phyloP scores from a whole-genome alignment of 768 basidiomycete genomes.

The Tulasnella calospora region DNA sequence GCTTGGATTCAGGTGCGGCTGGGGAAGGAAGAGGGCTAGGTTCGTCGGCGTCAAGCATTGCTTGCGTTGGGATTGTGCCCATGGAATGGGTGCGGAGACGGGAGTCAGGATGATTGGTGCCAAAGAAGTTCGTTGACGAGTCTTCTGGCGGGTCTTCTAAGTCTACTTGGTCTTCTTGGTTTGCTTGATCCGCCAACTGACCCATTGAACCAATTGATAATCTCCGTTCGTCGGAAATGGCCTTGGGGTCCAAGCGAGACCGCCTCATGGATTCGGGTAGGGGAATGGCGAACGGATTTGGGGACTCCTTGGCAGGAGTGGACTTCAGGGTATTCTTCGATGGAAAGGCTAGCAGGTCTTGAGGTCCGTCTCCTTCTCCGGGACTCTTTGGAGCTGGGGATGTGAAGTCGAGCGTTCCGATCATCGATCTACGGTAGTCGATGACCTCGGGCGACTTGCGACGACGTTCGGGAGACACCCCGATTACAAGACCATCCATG shows the following conservation, averaged over 20 bases:
- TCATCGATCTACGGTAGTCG: constrained; percentile 37
- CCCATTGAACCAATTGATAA: constrained; percentile 44
- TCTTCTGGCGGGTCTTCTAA: neutral
- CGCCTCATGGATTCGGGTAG: constrained; percentile 56
- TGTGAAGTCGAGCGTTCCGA: constrained; percentile 48
- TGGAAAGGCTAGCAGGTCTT: constrained; percentile 26
- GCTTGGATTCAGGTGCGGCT: constrained; percentile 38
- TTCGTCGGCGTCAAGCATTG: constrained; percentile 54
- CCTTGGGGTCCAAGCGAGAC: constrained; percentile 80
- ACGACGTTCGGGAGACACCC: constrained; percentile 31
- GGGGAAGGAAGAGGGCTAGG: constrained; percentile 35
- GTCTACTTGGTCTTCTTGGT: neutral
- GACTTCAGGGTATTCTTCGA: neutral
- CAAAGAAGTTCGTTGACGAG: constrained; percentile 1
- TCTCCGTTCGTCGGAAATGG: constrained; percentile 52
- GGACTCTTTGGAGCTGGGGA: constrained; percentile 32
- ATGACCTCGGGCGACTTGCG: constrained; percentile 31
- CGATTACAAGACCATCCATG: constrained; percentile 48
- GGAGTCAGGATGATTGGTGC: neutral
- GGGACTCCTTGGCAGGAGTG: constrained; percentile 37
- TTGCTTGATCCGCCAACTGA: neutral
- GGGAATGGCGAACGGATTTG: constrained; percentile 66
- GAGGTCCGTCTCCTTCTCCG: constrained; percentile 30
- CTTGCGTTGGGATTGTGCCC: constrained; percentile 60
- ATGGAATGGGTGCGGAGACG: constrained; percentile 27